Evolutionary conservation across 805 yeast genomes (phyloP), one percentile per base, ranked within the genome.

Genomic region (Starmerella riodocensis): DNA sequence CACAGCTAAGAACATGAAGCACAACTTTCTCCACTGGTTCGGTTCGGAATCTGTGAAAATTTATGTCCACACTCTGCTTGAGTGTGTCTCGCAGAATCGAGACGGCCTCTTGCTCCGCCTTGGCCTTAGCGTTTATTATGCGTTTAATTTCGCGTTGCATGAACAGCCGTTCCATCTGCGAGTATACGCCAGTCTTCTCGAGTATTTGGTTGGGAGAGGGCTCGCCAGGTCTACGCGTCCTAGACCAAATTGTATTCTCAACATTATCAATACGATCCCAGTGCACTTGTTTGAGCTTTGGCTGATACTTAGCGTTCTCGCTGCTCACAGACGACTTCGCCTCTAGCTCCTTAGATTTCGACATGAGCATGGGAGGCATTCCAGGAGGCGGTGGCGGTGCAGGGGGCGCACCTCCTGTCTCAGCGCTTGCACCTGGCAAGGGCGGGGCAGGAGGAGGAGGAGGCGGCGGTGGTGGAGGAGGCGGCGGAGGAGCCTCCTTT

Each of bases 31-130:
- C 73, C 28, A 78, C 93, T 1, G 76, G 49, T 18, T 73, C 48
- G 30, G 64, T 63, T 4, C 83, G 67, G 59, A 74, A 83, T 63
- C 75, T 69, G 55, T 91, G 97, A 37, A 91, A 65, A 55, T 88
- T 86, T 54, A 91, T 91, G 29, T 94, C 94, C 63, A 91, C 85
- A 52, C 84, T 96, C 55, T 91, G 98, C 1, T 94, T 82, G 32
- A 85, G 62, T 52, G 88, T 96, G 44, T 93, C 67, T 1, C 93
- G 71, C 36, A 91, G 66, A 46, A 78, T 78, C 0, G 86, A 65
- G 1, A 81, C 58, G 52, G 81, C 79, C 29, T 62, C 64, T 36
- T 67, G 71, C 14, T 61, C 63, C 12, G 44, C 51, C 41, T 64
- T 63, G 59, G 70, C 69, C 44, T 61, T 64, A 17, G 67, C 55